Evolutionary conservation across 2,329 filamentous ascomycete genomes (phyloP).

Genomic region (Nigrospora osmanthi): DNA sequence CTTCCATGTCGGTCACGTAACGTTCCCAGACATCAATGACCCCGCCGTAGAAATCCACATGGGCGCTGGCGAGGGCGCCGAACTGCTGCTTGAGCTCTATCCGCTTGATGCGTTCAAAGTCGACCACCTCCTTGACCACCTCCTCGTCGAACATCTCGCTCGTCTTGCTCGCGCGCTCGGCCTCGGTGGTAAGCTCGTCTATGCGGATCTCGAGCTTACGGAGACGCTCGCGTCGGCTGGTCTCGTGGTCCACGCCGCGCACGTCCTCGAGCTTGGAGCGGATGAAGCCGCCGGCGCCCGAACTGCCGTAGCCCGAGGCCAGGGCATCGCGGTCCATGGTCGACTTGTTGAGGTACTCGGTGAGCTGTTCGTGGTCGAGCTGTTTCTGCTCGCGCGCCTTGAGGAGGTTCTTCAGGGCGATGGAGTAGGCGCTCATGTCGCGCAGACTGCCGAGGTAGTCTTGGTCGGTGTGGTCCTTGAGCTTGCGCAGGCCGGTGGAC

Average conservation of each 20-base stretch:
- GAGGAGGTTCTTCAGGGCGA: conserved; percentile 78
- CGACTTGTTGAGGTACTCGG: conserved; percentile 90
- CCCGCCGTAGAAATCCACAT: conserved; percentile 78
- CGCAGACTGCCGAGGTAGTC: conserved; percentile 88
- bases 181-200: conserved; percentile 81
- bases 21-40: conserved; percentile 80
- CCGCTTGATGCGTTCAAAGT: conserved; percentile 96
- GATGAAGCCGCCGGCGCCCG: conserved; percentile 76
- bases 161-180: conserved; percentile 78
- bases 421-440: conserved; percentile 92
- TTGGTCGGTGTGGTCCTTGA: conserved; percentile 89
- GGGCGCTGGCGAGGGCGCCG: conserved; percentile 72
- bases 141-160: conserved; percentile 94
- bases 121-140: conserved; percentile 82
- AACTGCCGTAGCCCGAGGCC: conserved; percentile 45
- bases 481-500: conserved; percentile 64
- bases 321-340: conserved; percentile 79
- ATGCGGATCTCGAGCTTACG: conserved; percentile 89
- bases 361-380: conserved; percentile 91
- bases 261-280: conserved; percentile 95
- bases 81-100: conserved; percentile 86
- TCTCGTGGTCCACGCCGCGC: conserved; percentile 92
- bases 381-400: conserved; percentile 96
- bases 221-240: conserved; percentile 75
- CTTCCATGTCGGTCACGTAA: conserved; percentile 85